phyloP scores from a whole-genome alignment of 345 rosid species.

The Citrus cavaleriei region DNA sequence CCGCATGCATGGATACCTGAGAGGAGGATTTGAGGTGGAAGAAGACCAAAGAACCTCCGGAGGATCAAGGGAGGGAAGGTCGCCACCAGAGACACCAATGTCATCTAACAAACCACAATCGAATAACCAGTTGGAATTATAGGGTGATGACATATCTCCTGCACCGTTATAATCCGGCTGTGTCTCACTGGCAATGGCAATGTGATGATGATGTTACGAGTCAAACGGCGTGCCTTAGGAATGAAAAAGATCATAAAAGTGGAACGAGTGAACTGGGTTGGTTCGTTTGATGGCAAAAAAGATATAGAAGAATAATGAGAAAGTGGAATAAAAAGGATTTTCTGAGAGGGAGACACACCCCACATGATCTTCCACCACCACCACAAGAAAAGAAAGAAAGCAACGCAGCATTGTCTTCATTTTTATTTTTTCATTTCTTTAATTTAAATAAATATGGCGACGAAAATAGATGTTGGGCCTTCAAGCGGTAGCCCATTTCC shows the following conservation, averaged over 20 bases:
- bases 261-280: constrained; percentile 17
- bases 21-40: constrained; percentile 9
- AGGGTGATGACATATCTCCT: constrained; percentile 27
- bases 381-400: constrained; percentile 9
- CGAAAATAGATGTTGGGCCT: background rate
- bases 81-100: constrained; percentile 38
- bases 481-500: background rate
- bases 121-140: constrained; percentile 38
- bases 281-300: background rate
- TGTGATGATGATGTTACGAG: background rate
- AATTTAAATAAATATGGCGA: background rate
- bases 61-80: constrained; percentile 33
- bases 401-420: background rate
- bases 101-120: constrained; percentile 39
- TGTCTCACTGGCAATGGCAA: too few species aligned
- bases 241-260: background rate
- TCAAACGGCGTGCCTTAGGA: background rate
- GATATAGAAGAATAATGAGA: constrained; percentile 10
- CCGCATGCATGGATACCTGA: constrained; percentile 21
- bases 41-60: constrained; percentile 28
- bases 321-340: constrained; percentile 1
- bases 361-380: constrained; percentile 15
- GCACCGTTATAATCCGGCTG: background rate
- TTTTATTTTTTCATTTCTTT: background rate
- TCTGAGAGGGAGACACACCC: background rate